Base-by-base conservation (phyloP, 306 rosid genomes). In the Trichosanthes truncata region DNA sequence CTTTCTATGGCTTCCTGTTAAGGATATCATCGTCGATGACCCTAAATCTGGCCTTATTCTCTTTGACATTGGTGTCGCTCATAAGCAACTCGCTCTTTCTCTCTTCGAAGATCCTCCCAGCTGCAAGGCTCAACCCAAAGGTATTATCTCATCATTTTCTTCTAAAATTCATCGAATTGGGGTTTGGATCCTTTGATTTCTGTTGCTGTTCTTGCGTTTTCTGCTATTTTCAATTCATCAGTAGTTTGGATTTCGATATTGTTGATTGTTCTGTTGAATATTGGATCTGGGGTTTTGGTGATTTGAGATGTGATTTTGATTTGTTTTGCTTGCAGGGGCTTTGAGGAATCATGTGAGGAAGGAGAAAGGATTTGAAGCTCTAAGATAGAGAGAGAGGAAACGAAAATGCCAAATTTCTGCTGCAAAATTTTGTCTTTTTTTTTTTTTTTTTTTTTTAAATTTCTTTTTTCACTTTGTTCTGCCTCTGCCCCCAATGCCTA, bases 91-190 rank as follows among this genome's bases (percentile, higher is more conserved):
- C 33, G 86, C 94, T 21, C 78, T 88, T 14, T 88, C 94, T 4
- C 87, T 87, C 68, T 90, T 90, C 29, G 94, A 90, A 80, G 92
- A 84, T 80, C 94, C 94, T 7, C 94, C 94, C 29, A 88, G 79
- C 43, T 90, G 94, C 82, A 90, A 87, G 6, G 85, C 91, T 0
- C 76, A 82, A 81, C 88, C 87, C 81, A 8, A 31, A 48, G 60
- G 59, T 78, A 76, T 75, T 25, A 1, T 13, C 21, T 53, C 10
- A 18, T 53, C 51, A 36, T 4, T 36, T 36, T 36, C 40, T 36
- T 36, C 40, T n/a, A n/a, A n/a, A n/a, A n/a, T n/a, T n/a, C n/a
- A n/a, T n/a, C n/a, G n/a, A n/a, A n/a, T n/a, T n/a, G n/a, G n/a
- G n/a, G n/a, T n/a, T n/a, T n/a, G n/a, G n/a, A n/a, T n/a, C n/a